Evolutionary conservation across 1,139 yeast genomes (phyloP), one percentile per base, ranked within the genome.

Genomic region (Magnusiomyces clavatus): DNA sequence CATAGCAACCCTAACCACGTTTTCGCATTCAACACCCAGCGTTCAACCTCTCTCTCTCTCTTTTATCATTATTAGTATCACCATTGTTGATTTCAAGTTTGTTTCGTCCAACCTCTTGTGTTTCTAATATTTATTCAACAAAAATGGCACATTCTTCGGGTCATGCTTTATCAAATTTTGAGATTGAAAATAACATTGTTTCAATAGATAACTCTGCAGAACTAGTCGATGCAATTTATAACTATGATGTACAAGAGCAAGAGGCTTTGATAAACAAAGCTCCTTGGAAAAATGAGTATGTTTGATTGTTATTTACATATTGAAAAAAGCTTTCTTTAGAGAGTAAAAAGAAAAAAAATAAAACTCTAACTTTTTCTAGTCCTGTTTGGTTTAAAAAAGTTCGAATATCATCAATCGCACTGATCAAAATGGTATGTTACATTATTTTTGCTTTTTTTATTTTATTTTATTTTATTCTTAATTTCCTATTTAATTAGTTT

Each of bases 331-430:
- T n/a, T n/a, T n/a, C n/a, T n/a, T n/a, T n/a, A n/a, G n/a, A n/a
- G n/a, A n/a, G n/a, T n/a, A n/a, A n/a, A n/a, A n/a, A n/a, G n/a
- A n/a, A n/a, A n/a, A n/a, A n/a, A n/a, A n/a, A n/a, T n/a, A n/a
- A 31, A 29, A 11, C 29, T 44, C 44, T 48, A 70, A 73, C 43
- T 38, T 24, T 29, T 38, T 20, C 11, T 37, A 61, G 65, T 61
- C 77, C 82, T 1, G 75, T 78, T 46, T 86, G 81, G 63, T 89
- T 88, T 68, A 77, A 77, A 49, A 76, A 77, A 12, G 87, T 81
- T 2, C 74, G 78, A 55, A 76, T 92, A 1, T 85, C 96, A 5
- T 75, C 90, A 2, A 66, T 87, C 44, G 96, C 97, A 0, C 69
- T 87, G 46, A 70, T 80, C 55, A 87, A 89, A 64, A 89, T 90